phyloP scores from a whole-genome alignment of 2,329 filamentous ascomycete species.

The Colletotrichum paranaense region DNA sequence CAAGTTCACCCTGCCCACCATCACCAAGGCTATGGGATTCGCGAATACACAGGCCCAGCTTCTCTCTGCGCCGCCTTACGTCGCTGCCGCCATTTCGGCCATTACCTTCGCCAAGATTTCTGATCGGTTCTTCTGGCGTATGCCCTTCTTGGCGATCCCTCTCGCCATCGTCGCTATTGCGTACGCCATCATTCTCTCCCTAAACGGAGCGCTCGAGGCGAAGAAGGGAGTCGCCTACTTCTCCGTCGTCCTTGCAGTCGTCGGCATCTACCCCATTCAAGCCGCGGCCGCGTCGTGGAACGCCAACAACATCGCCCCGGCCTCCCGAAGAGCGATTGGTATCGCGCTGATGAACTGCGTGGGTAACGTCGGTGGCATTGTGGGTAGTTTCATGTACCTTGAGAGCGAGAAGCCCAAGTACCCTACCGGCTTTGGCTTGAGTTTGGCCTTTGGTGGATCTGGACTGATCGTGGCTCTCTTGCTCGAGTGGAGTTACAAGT shows the following conservation, averaged over 20 bases:
- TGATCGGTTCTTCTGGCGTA: constrained; percentile 72
- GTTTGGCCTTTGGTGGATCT: constrained; percentile 44
- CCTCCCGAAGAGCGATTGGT: constrained; percentile 40
- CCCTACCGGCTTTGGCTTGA: constrained; percentile 50
- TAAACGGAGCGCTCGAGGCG: constrained; percentile 16
- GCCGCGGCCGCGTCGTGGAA: constrained; percentile 35
- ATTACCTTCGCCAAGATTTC: constrained; percentile 73
- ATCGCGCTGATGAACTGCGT: constrained; percentile 45
- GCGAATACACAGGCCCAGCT: constrained; percentile 44
- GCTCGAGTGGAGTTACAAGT: constrained; percentile 44
- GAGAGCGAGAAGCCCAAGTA: constrained; percentile 59
- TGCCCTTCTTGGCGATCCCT: constrained; percentile 49
- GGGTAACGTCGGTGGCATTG: constrained; percentile 44
- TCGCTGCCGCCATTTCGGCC: constrained; percentile 56
- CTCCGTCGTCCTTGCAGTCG: constrained; percentile 28
- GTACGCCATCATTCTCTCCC: constrained; percentile 33
- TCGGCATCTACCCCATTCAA: constrained; percentile 37
- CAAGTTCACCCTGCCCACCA: constrained; percentile 51
- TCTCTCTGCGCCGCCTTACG: constrained; percentile 41
- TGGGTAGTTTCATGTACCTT: constrained; percentile 44
- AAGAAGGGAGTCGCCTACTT: constrained; percentile 34
- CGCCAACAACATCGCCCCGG: constrained; percentile 41
- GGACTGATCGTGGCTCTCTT: constrained; percentile 44
- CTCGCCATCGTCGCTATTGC: constrained; percentile 32
- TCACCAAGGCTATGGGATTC: constrained; percentile 49